Conservation (phyloP, 352 stramenopile genomes). For the Pythium pectinolyticum region DNA sequence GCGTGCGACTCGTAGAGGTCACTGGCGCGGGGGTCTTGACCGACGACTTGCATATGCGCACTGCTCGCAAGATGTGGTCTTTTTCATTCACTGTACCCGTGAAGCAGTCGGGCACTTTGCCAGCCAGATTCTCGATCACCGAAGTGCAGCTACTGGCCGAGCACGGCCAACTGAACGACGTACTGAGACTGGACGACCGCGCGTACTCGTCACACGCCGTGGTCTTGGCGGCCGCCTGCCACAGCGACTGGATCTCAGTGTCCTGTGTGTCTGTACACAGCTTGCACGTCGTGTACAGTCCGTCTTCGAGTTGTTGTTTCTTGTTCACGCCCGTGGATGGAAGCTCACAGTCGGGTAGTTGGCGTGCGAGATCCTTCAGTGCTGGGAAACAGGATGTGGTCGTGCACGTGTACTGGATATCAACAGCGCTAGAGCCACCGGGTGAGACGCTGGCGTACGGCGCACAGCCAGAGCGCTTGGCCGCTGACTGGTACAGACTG, state of each 20-base stretch:
- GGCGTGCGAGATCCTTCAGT: slow-evolving; percentile 16
- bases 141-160: slow-evolving; percentile 19
- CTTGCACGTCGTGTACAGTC: slow-evolving; percentile 19
- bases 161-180: slow-evolving; percentile 23
- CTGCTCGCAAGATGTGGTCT: slow-evolving; percentile 15
- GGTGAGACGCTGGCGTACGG: slow-evolving; percentile 5
- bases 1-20: too few species aligned
- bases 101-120: slow-evolving; percentile 19
- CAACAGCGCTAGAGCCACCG: not conserved
- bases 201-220: slow-evolving; percentile 12
- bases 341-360: slow-evolving; percentile 15
- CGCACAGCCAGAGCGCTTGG: slow-evolving; percentile 5
- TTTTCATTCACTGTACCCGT: slow-evolving; percentile 1
- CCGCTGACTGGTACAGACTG: slow-evolving; percentile 9
- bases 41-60: slow-evolving; percentile 18
- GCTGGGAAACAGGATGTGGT: slow-evolving; percentile 6
- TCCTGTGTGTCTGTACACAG: slow-evolving; percentile 16
- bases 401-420: slow-evolving; percentile 14
- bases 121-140: slow-evolving; percentile 6
- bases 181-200: not conserved
- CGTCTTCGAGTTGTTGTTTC: slow-evolving; percentile 2
- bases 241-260: slow-evolving; percentile 10
- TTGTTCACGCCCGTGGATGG: slow-evolving; percentile 10
- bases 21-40: too few species aligned
- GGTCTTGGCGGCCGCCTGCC: slow-evolving; percentile 5